Conservation (phyloP, 768 basidiomycete genomes). For the Boletus sp. region DNA sequence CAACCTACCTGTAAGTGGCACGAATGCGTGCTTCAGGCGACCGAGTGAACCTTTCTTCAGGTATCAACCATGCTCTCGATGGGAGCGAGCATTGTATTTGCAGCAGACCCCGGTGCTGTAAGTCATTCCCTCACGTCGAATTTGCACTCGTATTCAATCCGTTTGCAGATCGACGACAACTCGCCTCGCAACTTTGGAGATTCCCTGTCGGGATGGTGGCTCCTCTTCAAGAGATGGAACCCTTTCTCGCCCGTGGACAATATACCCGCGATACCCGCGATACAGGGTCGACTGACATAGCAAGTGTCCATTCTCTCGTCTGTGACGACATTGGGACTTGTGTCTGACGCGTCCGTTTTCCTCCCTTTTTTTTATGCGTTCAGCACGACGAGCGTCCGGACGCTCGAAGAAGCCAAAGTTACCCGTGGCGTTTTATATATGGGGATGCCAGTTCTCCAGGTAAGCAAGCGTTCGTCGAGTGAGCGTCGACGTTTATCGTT, state of each 20-base stretch:
- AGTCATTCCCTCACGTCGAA: conserved; percentile 26
- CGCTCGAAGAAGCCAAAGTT: conserved; percentile 92
- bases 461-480: conserved; percentile 32
- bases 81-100: conserved; percentile 89
- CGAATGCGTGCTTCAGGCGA: background rate
- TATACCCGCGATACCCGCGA: conserved; percentile 88
- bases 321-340: background rate
- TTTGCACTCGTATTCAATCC: background rate
- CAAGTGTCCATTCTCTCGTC: conserved; percentile 41
- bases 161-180: conserved; percentile 76
- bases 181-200: conserved; percentile 94
- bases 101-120: conserved; percentile 90
- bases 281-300: conserved; percentile 95
- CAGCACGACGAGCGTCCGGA: conserved; percentile 94
- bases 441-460: conserved; percentile 92
- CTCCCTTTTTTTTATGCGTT: background rate
- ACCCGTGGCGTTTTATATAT: conserved; percentile 88
- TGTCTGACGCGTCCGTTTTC: too few species aligned
- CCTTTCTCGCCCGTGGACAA: conserved; percentile 77
- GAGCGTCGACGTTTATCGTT: background rate
- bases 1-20: conserved; percentile 72
- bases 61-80: conserved; percentile 89
- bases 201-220: conserved; percentile 94
- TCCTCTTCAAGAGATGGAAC: conserved; percentile 90
- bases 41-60: conserved; percentile 36